phyloP scores from a whole-genome alignment of 805 yeast species.

The Middelhovenomyces tepae region DNA sequence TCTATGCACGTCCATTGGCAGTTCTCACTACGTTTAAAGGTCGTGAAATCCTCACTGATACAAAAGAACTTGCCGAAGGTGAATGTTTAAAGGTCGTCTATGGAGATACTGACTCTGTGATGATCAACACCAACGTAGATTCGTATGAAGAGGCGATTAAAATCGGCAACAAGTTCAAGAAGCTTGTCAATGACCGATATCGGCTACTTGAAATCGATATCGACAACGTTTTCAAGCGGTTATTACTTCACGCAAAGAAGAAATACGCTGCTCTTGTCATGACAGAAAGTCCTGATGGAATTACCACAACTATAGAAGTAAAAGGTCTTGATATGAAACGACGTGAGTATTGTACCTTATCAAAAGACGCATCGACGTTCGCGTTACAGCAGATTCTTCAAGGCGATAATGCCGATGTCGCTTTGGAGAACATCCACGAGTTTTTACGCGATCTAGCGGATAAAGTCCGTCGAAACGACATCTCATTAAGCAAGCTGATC shows the following conservation, averaged over 20 bases:
- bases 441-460: constrained; percentile 54
- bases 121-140: constrained; percentile 85
- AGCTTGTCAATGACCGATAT: constrained; percentile 81
- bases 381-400: constrained; percentile 67
- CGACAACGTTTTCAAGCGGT: constrained; percentile 81
- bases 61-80: constrained; percentile 85
- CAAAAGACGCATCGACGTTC: constrained; percentile 77
- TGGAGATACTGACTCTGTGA: constrained; percentile 98
- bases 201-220: constrained; percentile 84
- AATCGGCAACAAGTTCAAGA: constrained; percentile 80
- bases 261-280: constrained; percentile 90
- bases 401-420: constrained; percentile 62
- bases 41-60: constrained; percentile 87
- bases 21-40: constrained; percentile 93
- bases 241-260: constrained; percentile 88
- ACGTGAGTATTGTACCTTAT: constrained; percentile 89
- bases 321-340: constrained; percentile 96
- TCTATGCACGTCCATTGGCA: constrained; percentile 93
- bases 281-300: constrained; percentile 43
- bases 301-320: constrained; percentile 62
- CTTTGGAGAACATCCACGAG: constrained; percentile 59
- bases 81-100: constrained; percentile 79
- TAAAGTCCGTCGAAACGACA: constrained; percentile 51
- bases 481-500: constrained; percentile 58
- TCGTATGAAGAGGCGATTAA: constrained; percentile 62